Evolutionary conservation across 2,329 filamentous ascomycete species (phyloP).

Genomic region (Alternaria angustiovoidea): DNA sequence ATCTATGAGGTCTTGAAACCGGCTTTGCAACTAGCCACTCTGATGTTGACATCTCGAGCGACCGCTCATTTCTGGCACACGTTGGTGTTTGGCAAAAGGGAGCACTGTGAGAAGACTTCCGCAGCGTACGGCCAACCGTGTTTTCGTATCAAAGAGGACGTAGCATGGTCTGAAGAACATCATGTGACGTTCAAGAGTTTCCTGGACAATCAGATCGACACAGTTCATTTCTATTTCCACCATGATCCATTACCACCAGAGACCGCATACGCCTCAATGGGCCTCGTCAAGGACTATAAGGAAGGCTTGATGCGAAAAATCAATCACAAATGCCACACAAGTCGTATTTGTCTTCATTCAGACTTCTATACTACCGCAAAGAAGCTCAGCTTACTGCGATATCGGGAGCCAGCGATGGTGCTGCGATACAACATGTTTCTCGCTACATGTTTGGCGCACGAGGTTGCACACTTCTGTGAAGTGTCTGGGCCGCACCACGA

Average conservation of each 20-base stretch:
- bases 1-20: conserved; percentile 52
- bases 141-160: conserved; percentile 47
- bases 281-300: conserved; percentile 49
- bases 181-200: conserved; percentile 42
- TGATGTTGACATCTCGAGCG: conserved; percentile 46
- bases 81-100: conserved; percentile 47
- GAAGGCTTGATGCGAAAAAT: conserved; percentile 47
- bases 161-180: conserved; percentile 44
- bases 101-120: conserved; percentile 40
- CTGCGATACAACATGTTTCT: conserved; percentile 53
- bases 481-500: conserved; percentile 49
- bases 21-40: conserved; percentile 44
- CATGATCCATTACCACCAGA: conserved; percentile 47
- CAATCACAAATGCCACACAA: conserved; percentile 47
- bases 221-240: conserved; percentile 51
- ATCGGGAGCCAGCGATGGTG: conserved; percentile 52
- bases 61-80: conserved; percentile 52
- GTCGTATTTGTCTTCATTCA: conserved; percentile 50
- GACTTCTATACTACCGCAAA: conserved; percentile 53
- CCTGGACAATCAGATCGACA: conserved; percentile 43
- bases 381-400: conserved; percentile 47
- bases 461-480: conserved; percentile 53
- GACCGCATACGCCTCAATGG: conserved; percentile 50
- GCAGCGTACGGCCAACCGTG: conserved; percentile 44
- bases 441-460: conserved; percentile 49